Evolutionary conservation across 257 asterid species (phyloP).

Genomic region (Jasminum sambac): DNA sequence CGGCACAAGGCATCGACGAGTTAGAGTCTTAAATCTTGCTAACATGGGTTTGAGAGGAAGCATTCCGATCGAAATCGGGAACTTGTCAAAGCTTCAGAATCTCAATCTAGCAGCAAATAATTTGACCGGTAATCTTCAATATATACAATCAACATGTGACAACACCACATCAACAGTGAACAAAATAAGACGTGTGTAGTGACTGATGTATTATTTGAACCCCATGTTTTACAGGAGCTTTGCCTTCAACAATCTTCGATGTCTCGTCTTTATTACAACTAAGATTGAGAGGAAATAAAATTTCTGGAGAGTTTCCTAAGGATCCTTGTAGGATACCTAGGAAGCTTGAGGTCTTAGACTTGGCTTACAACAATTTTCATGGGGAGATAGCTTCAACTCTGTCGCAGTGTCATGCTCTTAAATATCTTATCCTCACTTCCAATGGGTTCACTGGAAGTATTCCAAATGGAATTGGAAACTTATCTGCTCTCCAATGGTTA

Average conservation of each 20-base stretch:
- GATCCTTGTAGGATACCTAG: no score
- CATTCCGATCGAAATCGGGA: background rate
- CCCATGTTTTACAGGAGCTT: no score
- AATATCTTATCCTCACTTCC: background rate
- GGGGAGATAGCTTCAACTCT: background rate
- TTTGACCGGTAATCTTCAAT: background rate
- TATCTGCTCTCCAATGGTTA: background rate
- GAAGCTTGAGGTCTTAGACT: no score
- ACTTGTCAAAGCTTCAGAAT: background rate
- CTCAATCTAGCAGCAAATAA: background rate
- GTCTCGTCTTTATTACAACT: no score
- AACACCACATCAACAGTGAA: no score
- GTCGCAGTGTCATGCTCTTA: background rate
- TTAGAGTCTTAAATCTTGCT: background rate
- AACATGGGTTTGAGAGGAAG: background rate
- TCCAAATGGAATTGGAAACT: background rate
- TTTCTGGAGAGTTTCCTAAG: no score
- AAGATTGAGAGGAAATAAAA: no score
- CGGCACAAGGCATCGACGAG: background rate
- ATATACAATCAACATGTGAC: no score
- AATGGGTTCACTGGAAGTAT: constrained; percentile 9
- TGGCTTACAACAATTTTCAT: background rate
- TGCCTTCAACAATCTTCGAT: no score
- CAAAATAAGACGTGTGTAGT: no score
- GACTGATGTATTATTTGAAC: no score